phyloP scores from a whole-genome alignment of 495 filamentous ascomycete genomes.

The Aspergillus coremiiformis region DNA sequence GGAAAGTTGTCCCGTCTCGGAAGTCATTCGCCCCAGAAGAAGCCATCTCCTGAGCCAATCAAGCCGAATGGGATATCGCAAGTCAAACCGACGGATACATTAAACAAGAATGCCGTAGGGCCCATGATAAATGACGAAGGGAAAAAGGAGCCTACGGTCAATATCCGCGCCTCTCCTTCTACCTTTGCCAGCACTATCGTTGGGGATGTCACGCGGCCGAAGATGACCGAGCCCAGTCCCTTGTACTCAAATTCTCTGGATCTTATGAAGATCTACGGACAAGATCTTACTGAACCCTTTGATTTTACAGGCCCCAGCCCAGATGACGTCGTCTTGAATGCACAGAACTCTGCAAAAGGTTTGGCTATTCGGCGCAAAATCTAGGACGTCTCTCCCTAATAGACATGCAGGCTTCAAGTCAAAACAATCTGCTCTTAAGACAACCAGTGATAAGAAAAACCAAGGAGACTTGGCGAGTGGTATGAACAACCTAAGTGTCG shows the following conservation, averaged over 20 bases:
- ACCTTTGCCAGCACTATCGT: conserved; percentile 64
- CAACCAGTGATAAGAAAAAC: conserved; percentile 34
- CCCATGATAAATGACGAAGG: conserved; percentile 6
- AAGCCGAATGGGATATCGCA: conserved; percentile 3
- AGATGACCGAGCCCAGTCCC: conserved; percentile 33
- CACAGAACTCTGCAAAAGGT: conserved; percentile 79
- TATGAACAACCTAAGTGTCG: conserved; percentile 55
- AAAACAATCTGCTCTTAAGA: conserved; percentile 37
- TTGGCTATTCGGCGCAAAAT: conserved; percentile 48
- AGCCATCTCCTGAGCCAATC: conserved; percentile 13
- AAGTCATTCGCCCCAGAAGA: conserved; percentile 13
- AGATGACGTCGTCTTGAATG: conserved; percentile 81
- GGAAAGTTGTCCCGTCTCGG: conserved; percentile 17
- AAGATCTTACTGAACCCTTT: conserved; percentile 44
- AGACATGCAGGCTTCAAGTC: conserved; percentile 40
- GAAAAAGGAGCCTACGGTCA: conserved; percentile 9
- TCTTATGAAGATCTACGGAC: conserved; percentile 45
- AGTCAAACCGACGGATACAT: neutral
- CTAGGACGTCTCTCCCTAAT: conserved; percentile 33
- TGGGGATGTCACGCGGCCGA: conserved; percentile 30
- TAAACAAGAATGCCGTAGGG: neutral
- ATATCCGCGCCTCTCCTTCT: conserved; percentile 48
- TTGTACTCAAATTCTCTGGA: conserved; percentile 35
- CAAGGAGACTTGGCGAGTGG: conserved; percentile 36
- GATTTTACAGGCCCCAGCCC: conserved; percentile 88